These are phyloP conservation scores for Zangia roseola DNA, from an alignment of 768 basidiomycete genomes.

Conservation along the genomic window DNA sequence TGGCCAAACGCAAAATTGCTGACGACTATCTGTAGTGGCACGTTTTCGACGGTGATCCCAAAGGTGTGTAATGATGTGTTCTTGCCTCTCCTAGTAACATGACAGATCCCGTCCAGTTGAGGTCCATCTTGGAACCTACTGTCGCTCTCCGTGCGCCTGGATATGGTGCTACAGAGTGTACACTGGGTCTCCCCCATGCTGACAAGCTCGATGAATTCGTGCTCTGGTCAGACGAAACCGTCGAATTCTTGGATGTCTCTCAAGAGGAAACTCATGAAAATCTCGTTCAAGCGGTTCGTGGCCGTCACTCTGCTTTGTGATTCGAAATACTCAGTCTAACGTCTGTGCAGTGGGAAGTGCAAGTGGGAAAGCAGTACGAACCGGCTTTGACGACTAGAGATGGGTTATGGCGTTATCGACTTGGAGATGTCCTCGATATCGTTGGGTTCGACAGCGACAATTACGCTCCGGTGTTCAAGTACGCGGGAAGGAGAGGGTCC, in stretches of 20 bases:
- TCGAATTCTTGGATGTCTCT: constrained; percentile 20
- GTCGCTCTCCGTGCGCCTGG: not conserved
- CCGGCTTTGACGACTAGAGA: constrained; percentile 18
- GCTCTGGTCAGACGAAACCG: not conserved
- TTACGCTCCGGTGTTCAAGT: constrained; percentile 11
- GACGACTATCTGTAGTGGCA: constrained; percentile 8
- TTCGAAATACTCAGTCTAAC: not conserved
- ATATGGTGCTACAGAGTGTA: constrained; percentile 15
- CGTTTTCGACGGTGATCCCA: constrained; percentile 9
- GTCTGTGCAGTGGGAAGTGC: constrained; percentile 15
- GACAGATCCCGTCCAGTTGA: constrained; percentile 6
- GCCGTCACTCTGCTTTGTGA: not conserved
- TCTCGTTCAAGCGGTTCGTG: constrained; percentile 17
- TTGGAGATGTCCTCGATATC: constrained; percentile 19
- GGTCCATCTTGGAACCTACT: constrained; percentile 12
- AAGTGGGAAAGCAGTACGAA: constrained; percentile 19
- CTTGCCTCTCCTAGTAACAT: not conserved
- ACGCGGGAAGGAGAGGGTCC: constrained; percentile 17
- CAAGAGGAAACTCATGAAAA: constrained; percentile 10
- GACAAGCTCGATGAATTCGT: constrained; percentile 11
- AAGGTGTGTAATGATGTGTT: constrained; percentile 1
- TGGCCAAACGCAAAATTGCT: constrained; percentile 12
- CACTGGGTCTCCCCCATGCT: not conserved
- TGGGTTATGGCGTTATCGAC: constrained; percentile 24
- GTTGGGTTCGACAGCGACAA: constrained; percentile 12